Evolutionary conservation across 768 basidiomycete species (phyloP).

Genomic region (Exidia glandulosa): DNA sequence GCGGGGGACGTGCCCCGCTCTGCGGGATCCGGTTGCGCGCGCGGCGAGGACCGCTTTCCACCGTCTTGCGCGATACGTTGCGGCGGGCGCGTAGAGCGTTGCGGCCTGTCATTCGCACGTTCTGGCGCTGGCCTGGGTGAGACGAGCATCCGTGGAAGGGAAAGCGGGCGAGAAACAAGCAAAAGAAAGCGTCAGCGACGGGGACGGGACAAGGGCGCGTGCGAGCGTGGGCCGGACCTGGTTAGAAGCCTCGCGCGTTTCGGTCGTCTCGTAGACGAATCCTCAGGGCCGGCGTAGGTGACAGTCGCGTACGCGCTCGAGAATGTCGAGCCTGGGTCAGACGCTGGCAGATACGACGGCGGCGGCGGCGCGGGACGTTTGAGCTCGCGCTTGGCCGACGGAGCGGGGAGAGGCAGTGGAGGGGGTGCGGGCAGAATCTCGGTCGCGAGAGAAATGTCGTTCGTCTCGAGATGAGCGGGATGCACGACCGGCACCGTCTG

Average conservation of each 20-base stretch:
- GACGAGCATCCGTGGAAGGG: too few species aligned
- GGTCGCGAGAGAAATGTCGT: slow-evolving; percentile 72
- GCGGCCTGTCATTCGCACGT: not conserved
- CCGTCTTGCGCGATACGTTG: not conserved
- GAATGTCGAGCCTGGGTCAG: slow-evolving; percentile 85
- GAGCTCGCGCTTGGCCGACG: slow-evolving; percentile 54
- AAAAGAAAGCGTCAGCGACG: not conserved
- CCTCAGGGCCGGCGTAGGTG: not conserved
- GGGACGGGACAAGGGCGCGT: not conserved
- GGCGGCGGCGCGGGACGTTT: not conserved
- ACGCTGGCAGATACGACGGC: slow-evolving; percentile 64
- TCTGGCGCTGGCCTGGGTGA: not conserved
- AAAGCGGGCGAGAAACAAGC: not conserved
- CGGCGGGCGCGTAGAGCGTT: not conserved
- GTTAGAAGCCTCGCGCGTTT: not conserved
- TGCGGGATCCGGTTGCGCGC: not conserved
- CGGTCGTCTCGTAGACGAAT: not conserved
- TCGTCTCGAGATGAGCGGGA: slow-evolving; percentile 63
- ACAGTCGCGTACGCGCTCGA: slow-evolving; percentile 19
- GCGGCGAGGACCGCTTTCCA: not conserved
- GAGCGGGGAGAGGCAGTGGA: slow-evolving; percentile 60
- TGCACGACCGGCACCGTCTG: slow-evolving; percentile 64
- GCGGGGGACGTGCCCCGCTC: not conserved
- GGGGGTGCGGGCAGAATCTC: slow-evolving; percentile 87
- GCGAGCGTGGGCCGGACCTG: not conserved